Evolutionary conservation across 371 early-diverging fungal genomes (phyloP), one percentile per base, ranked within the genome.

Genomic region (Rhizomucor miehei): DNA sequence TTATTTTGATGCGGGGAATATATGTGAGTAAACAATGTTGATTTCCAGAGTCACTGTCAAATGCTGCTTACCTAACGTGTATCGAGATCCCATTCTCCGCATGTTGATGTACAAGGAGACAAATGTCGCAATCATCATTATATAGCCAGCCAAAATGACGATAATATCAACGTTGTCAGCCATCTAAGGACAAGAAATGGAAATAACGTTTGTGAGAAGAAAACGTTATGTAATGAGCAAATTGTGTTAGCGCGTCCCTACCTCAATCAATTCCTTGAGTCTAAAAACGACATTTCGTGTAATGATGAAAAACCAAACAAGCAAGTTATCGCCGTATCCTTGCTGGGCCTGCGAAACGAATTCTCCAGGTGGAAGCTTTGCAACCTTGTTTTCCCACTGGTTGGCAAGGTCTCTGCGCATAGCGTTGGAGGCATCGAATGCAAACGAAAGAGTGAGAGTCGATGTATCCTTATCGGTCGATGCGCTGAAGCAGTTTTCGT

Each of bases 121-220:
- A 56, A 94, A 85, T 6, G 93, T 91, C 48, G 79, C 80, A 48
- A 85, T 76, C 80, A 92, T 89, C 68, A 93, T 79, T 14, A 88
- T 58, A 66, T 91, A 91, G 55, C 87, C 89, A 48, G 82, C 78
- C 35, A 83, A 66, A 40, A 92, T 81, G 23, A 94, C 81, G 46
- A 88, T 58, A 40, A 92, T 79, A 63, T 94, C 94, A 41, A 84
- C 73, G 36, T 79, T 72, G 53, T 87, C 86, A 38, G 88, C 64
- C 53, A 64, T 52, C 59, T 64, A 54, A 34, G n/a, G n/a, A n/a
- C n/a, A n/a, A n/a, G n/a, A n/a, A n/a, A n/a, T 21, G 3, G 3
- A 16, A 29, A 10, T 14, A 10, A 52, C 29, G 11, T 35, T 24
- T 35, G 4, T 17, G 51, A 38, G 38, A 19, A 20, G 41, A 8